phyloP scores from a whole-genome alignment of 2,329 filamentous ascomycete genomes.

The Exophiala phaeomuriformis region DNA sequence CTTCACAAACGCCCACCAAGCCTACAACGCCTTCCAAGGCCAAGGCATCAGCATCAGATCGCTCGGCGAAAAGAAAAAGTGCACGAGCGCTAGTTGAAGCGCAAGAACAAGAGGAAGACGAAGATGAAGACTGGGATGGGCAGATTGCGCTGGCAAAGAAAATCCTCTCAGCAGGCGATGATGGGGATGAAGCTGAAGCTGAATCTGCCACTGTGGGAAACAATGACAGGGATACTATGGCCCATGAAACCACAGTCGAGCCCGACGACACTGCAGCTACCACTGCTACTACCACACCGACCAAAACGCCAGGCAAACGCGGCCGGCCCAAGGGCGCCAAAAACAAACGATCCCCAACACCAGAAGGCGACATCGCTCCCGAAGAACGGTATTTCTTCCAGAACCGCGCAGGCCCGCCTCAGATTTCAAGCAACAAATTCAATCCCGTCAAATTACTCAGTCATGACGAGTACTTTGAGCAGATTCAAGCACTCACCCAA shows the following conservation, averaged over 20 bases:
- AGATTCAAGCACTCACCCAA: conserved; percentile 49
- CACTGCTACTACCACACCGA: conserved; percentile 35
- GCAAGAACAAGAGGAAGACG: conserved; percentile 49
- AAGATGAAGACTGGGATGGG: conserved; percentile 48
- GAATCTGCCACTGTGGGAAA: background rate
- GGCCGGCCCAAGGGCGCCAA: conserved; percentile 50
- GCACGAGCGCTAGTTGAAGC: conserved; percentile 67
- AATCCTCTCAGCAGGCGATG: conserved; percentile 54
- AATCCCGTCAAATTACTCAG: conserved; percentile 68
- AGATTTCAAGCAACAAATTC: conserved; percentile 82
- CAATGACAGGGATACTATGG: background rate
- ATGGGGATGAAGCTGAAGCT: conserved; percentile 31
- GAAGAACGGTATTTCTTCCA: conserved; percentile 93
- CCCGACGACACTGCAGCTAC: conserved; percentile 29
- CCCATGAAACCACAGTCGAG: conserved; percentile 30
- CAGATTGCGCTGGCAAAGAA: conserved; percentile 61
- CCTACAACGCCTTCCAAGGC: conserved; percentile 54
- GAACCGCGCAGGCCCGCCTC: conserved; percentile 70
- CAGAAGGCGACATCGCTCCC: conserved; percentile 71
- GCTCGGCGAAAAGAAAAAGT: conserved; percentile 81
- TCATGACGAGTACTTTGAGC: conserved; percentile 82
- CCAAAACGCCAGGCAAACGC: conserved; percentile 49
- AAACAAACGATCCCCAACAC: conserved; percentile 65
- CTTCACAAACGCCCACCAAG: background rate
- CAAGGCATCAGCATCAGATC: conserved; percentile 56